Percentiles rank a stretch among this genome's conserved stretches.
phyloP scores from a whole-genome alignment of 768 basidiomycete species.

The Mycena maculata region DNA sequence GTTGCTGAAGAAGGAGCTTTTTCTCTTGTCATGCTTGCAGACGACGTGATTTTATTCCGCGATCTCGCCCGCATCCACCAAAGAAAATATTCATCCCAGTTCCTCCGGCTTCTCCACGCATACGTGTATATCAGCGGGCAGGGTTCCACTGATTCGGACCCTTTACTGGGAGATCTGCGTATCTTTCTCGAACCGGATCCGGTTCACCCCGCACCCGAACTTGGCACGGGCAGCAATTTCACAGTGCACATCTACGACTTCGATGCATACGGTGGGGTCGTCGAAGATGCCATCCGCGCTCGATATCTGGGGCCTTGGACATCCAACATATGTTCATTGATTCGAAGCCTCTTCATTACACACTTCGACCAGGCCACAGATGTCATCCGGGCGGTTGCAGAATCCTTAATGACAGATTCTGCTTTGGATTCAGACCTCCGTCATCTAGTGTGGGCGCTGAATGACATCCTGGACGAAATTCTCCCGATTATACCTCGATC shows the following conservation, averaged over 20 bases:
- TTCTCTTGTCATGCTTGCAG: background rate
- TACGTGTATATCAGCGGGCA: background rate
- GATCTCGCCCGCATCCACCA: background rate
- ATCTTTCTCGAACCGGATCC: constrained; percentile 1
- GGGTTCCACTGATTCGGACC: background rate
- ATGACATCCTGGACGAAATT: background rate
- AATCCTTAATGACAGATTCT: background rate
- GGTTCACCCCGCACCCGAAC: background rate
- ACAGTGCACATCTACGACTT: background rate
- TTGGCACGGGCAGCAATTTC: background rate
- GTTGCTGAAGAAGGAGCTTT: background rate
- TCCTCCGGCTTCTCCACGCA: constrained; percentile 6
- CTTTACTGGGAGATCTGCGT: background rate
- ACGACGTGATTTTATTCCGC: background rate
- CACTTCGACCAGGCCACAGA: constrained; percentile 2
- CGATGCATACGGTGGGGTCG: background rate
- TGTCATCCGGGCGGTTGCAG: background rate
- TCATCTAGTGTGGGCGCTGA: background rate
- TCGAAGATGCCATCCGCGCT: background rate
- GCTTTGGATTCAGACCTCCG: background rate
- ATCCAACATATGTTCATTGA: background rate
- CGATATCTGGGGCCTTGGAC: background rate
- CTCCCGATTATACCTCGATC: background rate
- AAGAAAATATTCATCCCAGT: background rate
- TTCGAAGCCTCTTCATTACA: background rate